phyloP scores from a whole-genome alignment of 805 yeast genomes.

The Maudiozyma serrabonitensis region DNA sequence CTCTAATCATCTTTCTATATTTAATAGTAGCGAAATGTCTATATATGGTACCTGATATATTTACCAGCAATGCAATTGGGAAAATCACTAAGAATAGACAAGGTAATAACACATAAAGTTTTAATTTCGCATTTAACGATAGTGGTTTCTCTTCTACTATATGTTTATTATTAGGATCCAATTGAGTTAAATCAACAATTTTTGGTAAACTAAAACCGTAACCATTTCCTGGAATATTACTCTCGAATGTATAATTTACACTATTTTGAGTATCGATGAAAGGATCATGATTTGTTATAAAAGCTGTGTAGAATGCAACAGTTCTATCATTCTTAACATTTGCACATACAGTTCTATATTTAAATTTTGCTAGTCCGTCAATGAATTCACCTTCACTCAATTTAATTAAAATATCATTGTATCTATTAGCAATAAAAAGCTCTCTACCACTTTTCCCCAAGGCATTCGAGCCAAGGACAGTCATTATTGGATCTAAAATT shows the following conservation, averaged over 20 bases:
- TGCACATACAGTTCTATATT: conserved; percentile 52
- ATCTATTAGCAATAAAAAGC: conserved; percentile 44
- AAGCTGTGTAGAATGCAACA: conserved; percentile 80
- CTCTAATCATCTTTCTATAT: conserved; percentile 17
- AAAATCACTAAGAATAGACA: conserved; percentile 9
- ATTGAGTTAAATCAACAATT: conserved; percentile 17
- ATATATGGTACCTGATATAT: conserved; percentile 23
- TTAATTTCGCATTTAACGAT: background rate
- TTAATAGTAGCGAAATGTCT: conserved; percentile 21
- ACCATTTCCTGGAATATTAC: conserved; percentile 25
- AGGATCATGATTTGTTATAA: conserved; percentile 63
- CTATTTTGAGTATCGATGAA: conserved; percentile 49
- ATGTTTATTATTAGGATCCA: conserved; percentile 7
- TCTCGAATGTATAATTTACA: conserved; percentile 39
- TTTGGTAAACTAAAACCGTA: conserved; percentile 18
- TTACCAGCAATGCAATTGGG: conserved; percentile 21
- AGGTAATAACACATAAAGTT: background rate
- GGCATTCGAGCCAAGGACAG: conserved; percentile 44
- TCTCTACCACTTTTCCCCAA: conserved; percentile 68
- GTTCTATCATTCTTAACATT: conserved; percentile 77
- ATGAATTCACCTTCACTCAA: conserved; percentile 34
- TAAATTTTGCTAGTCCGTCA: conserved; percentile 48
- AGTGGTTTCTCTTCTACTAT: background rate
- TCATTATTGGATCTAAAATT: conserved; percentile 22
- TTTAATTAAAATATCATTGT: conserved; percentile 37